These are phyloP conservation scores for Sideroxylon spinosum DNA, from an alignment of 179 eudicot genomes.

Conservation along the genomic window DNA sequence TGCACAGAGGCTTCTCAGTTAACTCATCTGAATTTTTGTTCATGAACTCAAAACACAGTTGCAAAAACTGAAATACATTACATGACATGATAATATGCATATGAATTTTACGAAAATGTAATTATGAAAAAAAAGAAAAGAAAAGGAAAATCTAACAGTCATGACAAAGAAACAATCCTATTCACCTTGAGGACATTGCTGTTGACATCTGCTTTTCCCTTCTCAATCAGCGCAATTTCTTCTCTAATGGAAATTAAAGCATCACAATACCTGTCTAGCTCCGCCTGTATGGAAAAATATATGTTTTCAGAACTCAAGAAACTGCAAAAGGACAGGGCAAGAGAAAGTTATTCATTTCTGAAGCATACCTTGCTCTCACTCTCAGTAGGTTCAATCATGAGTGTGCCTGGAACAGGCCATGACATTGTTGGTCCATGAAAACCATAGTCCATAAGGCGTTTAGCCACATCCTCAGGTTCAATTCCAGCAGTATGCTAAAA, in stretches of 20 bases:
- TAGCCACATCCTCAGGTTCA: constrained; percentile 96
- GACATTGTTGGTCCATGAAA: constrained; percentile 99
- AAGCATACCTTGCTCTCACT: constrained; percentile 90
- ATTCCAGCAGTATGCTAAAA: constrained; percentile 85
- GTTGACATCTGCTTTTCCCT: constrained; percentile 74
- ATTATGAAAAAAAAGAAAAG: background rate
- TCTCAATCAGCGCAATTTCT: constrained; percentile 86
- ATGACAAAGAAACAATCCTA: background rate
- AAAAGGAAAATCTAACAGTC: background rate
- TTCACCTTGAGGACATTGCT: constrained; percentile 93
- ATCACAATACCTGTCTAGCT: constrained; percentile 91
- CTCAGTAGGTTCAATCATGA: constrained; percentile 98
- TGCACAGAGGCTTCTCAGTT: constrained; percentile 31
- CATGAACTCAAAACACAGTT: background rate
- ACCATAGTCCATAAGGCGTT: constrained; percentile 95
- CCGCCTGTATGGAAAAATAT: constrained; percentile 54
- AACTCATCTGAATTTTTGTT: constrained; percentile 5
- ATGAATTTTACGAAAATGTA: background rate
- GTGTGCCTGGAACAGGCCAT: constrained; percentile 98
- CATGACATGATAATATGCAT: background rate
- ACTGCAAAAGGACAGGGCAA: background rate
- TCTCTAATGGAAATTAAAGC: constrained; percentile 89
- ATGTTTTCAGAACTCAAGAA: constrained; percentile 8
- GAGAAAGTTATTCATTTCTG: background rate
- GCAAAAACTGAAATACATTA: background rate